Base-by-base conservation (phyloP, 441 rosid genomes). In the Isatis lusitanica region DNA sequence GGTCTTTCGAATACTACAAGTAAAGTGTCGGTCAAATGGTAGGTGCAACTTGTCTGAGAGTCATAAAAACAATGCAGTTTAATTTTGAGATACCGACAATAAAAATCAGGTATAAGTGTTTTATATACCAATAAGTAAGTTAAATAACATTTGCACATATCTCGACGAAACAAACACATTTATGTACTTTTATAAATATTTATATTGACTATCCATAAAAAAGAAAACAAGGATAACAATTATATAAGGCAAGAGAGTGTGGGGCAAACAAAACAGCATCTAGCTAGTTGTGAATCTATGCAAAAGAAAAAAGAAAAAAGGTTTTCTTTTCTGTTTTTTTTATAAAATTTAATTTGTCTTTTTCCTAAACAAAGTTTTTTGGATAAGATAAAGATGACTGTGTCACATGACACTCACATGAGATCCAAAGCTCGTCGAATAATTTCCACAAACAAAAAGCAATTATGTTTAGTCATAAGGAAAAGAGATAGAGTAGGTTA, bases 311-410 rank as follows among this genome's bases (percentile, higher is more conserved):
- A 21, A 12, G 63, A 69, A 18, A n/a, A 63, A 46, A 64, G 47
- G 60, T 6, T 47, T 16, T 15, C 26, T 74, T 57, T 58, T 74
- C 60, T 74, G 50, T 30, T 65, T 11, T 36, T 36, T 64, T 48
- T 21, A 66, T 74, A 66, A 47, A 47, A 0, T 58, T 11, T 36
- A 40, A 40, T 28, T 48, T 66, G 68, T 44, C 46, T 7, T 50
- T 48, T 30, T 0, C 28, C 38, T 8, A 47, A 12, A 44, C 6
- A 24, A 17, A 4, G 2, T 26, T 39, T 2, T 26, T 39, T 59
- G 47, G 78, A 66, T 67, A 59, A 59, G 66, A 74, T 66, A 66
- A 58, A 66, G 67, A 66, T 48, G 60, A 74, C 68, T 48, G 72
- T 39, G 61, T 57, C 44, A 66, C 52, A 36, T 47, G 60, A 11